phyloP scores from a whole-genome alignment of 352 stramenopile species.

The Stephanocyclus meneghinianus region DNA sequence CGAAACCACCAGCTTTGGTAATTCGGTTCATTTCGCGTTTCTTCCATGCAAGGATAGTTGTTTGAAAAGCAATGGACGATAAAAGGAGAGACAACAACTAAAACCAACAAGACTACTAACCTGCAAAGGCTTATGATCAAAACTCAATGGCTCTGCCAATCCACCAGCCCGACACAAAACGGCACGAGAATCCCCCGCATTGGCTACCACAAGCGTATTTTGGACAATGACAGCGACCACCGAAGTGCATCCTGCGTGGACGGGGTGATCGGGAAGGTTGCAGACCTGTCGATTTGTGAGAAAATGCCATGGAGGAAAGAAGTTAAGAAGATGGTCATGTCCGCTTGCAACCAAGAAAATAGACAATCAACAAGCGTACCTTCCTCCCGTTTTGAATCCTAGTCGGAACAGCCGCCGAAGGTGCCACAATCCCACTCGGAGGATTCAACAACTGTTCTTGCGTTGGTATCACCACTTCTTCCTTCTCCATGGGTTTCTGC shows the following conservation, averaged over 20 bases:
- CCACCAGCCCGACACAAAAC: constrained; percentile 82
- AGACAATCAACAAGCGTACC: constrained; percentile 23
- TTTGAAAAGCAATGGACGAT: not conserved
- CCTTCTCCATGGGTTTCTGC: constrained; percentile 1
- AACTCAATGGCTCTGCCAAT: constrained; percentile 75
- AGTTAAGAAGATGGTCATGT: not conserved
- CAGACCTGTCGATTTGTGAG: constrained; percentile 56
- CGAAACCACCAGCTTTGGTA: constrained; percentile 82
- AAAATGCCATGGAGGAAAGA: not conserved
- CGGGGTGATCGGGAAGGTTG: constrained; percentile 80
- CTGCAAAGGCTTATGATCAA: constrained; percentile 84
- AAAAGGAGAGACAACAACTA: constrained; percentile 11
- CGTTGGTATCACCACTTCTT: constrained; percentile 35
- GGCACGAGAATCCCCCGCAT: constrained; percentile 85
- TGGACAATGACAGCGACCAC: constrained; percentile 80
- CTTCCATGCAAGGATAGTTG: not conserved
- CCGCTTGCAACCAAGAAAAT: not conserved
- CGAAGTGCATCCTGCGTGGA: constrained; percentile 86
- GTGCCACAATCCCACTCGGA: constrained; percentile 48
- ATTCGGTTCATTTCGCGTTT: constrained; percentile 81
- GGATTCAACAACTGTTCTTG: constrained; percentile 50
- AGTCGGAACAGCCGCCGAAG: constrained; percentile 50
- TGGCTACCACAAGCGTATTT: constrained; percentile 83
- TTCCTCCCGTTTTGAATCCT: constrained; percentile 68
- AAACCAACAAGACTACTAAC: constrained; percentile 18